phyloP scores from a whole-genome alignment of 805 yeast genomes.

The Wickerhamiella hasegawae region DNA sequence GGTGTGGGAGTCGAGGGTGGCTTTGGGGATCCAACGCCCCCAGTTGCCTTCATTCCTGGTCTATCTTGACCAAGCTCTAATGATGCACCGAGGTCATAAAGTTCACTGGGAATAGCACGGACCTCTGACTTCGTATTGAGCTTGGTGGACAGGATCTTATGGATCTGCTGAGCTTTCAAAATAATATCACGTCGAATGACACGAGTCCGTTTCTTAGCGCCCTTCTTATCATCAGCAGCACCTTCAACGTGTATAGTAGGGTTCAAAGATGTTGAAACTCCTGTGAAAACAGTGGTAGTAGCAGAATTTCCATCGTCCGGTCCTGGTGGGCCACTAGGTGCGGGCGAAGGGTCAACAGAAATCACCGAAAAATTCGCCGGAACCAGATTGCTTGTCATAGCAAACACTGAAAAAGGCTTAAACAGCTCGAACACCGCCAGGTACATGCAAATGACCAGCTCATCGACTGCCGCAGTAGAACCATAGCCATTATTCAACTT shows the following conservation, averaged over 20 bases:
- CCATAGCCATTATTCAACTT: conserved; percentile 70
- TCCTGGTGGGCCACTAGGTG: too few species aligned
- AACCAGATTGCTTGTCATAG: background rate
- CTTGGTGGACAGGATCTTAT: conserved; percentile 9
- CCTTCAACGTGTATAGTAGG: too few species aligned
- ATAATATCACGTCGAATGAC: conserved; percentile 12
- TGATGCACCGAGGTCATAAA: too few species aligned
- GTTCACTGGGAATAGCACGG: too few species aligned
- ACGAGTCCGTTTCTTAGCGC: background rate
- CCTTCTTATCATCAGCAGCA: too few species aligned
- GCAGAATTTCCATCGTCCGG: background rate
- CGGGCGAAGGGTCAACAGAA: too few species aligned
- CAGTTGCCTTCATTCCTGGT: too few species aligned
- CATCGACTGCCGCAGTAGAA: conserved; percentile 59
- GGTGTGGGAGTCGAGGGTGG: too few species aligned
- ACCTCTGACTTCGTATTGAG: background rate
- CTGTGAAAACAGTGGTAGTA: background rate
- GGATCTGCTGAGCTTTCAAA: conserved; percentile 10
- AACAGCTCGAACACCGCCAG: conserved; percentile 27
- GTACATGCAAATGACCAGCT: conserved; percentile 47
- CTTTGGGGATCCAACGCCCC: too few species aligned
- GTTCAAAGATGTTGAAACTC: too few species aligned
- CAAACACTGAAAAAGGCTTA: background rate
- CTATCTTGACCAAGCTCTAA: too few species aligned
- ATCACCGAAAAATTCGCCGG: too few species aligned